phyloP scores from a whole-genome alignment of 768 basidiomycete genomes.

The Hortiboletus campestris region DNA sequence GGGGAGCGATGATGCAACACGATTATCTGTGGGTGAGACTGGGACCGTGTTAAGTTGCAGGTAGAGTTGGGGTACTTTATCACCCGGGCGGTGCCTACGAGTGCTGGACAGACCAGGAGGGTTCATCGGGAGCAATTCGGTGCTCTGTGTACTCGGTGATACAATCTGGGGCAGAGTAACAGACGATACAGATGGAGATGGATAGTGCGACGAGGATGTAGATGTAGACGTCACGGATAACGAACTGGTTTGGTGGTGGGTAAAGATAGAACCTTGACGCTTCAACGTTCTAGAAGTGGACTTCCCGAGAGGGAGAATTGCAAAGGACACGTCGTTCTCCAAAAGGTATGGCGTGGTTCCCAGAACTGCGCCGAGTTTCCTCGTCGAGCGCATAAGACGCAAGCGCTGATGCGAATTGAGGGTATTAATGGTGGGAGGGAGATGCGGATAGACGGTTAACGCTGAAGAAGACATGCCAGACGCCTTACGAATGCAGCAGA shows the following conservation, averaged over 20 bases:
- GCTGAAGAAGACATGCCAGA: constrained; percentile 25
- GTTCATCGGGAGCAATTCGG: constrained; percentile 7
- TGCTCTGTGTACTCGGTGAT: background rate
- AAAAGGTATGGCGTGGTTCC: constrained; percentile 37
- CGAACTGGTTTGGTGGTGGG: constrained; percentile 19
- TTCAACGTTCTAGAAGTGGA: constrained; percentile 21
- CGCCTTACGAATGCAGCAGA: background rate
- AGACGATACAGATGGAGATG: constrained; percentile 20
- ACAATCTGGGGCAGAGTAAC: constrained; percentile 8
- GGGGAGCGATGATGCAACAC: constrained; percentile 5
- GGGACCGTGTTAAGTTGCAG: constrained; percentile 22
- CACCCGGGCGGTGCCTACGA: constrained; percentile 10
- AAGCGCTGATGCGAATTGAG: constrained; percentile 32
- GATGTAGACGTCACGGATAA: constrained; percentile 21
- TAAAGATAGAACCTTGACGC: constrained; percentile 35
- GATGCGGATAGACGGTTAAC: constrained; percentile 19
- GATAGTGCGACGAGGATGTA: constrained; percentile 2
- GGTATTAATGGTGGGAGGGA: constrained; percentile 36
- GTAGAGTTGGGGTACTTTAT: constrained; percentile 21
- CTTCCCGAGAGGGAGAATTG: constrained; percentile 22
- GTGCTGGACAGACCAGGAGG: constrained; percentile 21
- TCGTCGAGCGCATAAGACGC: constrained; percentile 38
- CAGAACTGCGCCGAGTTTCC: constrained; percentile 36
- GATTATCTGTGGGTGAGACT: constrained; percentile 10
- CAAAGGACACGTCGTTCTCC: constrained; percentile 24